Base-by-base conservation (phyloP, 2,329 filamentous ascomycete genomes). In the Thielaviopsis euricoi region DNA sequence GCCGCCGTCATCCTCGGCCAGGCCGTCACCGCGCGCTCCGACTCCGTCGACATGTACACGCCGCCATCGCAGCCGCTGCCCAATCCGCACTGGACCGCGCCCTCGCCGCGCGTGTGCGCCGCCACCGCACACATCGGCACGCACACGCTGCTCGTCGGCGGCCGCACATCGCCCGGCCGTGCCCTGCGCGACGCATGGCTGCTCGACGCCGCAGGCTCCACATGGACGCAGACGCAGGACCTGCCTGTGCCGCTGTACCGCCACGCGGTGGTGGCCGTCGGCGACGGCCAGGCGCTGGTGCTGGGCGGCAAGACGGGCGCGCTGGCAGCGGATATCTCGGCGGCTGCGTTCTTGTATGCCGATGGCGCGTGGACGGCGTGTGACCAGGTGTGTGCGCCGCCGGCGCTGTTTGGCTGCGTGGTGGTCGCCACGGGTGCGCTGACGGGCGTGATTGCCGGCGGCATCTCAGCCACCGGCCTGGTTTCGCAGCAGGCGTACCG, bases 121-220 rank as follows among this genome's bases (percentile, higher is more conserved):
- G 85, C 86, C 0, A 73, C 89, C 21, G 90, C 86, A 21, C 74
- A 81, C 53, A 67, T 94, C 5, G 77, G 76, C 1, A 71, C 74
- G 37, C 69, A 70, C 17, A 77, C 76, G 60, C 69, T 96, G 12
- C 73, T 95, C 52, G 76, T 80, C 29, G 90, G 91, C 23, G 91
- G 91, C 5, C 79, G 90, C 60, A 76, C 78, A n/a, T 91, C 88
- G 7, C 89, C 90, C 4, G 75, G 82, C 13, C 77, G 76, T 29
- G 82, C 82, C 1, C 72, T 88, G 49, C 73, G 73, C 40, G 87
- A 93, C 67, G 89, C 86, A 64, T 96, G 88, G 88, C 64, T 89
- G 1, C 80, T 84, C 62, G 74, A 78, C 56, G 77, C 77, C 55
- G 74, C 74, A 3, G 62, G 65, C 1, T 68, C 68, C 50, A 67